Conservation (phyloP, 2,329 filamentous ascomycete species). For the Cercospora zeina region DNA sequence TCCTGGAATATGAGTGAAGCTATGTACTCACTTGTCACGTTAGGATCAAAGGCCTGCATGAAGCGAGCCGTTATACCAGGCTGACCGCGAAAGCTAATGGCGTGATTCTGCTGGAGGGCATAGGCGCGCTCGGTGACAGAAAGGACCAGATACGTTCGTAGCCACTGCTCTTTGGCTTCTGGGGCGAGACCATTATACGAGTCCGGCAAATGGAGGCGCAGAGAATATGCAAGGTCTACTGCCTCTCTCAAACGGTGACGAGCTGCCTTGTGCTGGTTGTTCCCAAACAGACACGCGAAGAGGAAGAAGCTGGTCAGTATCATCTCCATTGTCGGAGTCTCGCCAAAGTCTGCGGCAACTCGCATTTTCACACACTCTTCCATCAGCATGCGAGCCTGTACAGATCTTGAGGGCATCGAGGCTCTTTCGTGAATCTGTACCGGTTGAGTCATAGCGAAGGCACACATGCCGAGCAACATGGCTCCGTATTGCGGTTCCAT, state of each 20-base stretch:
- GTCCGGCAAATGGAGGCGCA: slow-evolving; percentile 45
- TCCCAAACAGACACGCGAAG: slow-evolving; percentile 38
- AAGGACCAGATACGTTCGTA: slow-evolving; percentile 44
- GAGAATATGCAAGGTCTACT: slow-evolving; percentile 45
- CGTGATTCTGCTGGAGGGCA: slow-evolving; percentile 46
- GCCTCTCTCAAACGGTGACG: slow-evolving; percentile 36
- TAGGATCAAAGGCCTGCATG: slow-evolving; percentile 45
- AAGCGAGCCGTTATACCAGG: slow-evolving; percentile 45
- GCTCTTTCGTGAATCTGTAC: slow-evolving; percentile 47
- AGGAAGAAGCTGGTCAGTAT: slow-evolving; percentile 39
- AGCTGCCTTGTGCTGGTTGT: slow-evolving; percentile 34
- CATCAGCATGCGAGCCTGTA: slow-evolving; percentile 47
- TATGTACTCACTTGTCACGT: slow-evolving; percentile 34
- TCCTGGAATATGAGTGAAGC: slow-evolving; percentile 48
- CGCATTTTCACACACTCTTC: slow-evolving; percentile 49
- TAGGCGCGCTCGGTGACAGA: slow-evolving; percentile 44
- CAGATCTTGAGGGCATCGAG: slow-evolving; percentile 32
- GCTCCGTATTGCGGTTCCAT: slow-evolving; percentile 47
- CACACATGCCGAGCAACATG: slow-evolving; percentile 47
- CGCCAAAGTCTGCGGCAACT: slow-evolving; percentile 44
- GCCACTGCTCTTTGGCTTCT: slow-evolving; percentile 45
- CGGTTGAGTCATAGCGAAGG: slow-evolving; percentile 49
- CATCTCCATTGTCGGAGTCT: slow-evolving; percentile 36
- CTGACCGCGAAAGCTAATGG: slow-evolving; percentile 47
- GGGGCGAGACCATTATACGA: slow-evolving; percentile 43